Percentiles rank a stretch among this genome's conserved stretches.
These are phyloP conservation scores for Polyplosphaeria fusca DNA, from an alignment of 495 filamentous ascomycete species.

Conservation along the genomic window DNA sequence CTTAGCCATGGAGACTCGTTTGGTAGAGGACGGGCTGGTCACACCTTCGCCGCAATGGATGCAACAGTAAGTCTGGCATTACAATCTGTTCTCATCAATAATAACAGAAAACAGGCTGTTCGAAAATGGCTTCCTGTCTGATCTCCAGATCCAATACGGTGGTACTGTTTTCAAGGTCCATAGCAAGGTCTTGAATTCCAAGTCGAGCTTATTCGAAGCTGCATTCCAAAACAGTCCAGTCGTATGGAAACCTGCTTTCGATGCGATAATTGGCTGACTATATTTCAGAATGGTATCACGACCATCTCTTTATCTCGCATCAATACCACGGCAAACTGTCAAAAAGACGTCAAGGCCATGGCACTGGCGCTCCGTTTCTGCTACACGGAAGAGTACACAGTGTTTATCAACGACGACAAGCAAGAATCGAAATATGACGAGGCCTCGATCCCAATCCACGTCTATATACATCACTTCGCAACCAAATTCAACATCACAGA, in stretches of 20 bases:
- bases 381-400: not conserved
- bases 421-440: not conserved
- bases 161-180: too few species aligned
- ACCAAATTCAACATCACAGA: not conserved
- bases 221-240: not conserved
- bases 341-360: not conserved
- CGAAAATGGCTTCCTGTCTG: too few species aligned
- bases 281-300: not conserved
- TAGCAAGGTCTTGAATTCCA: too few species aligned
- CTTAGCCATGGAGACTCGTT: too few species aligned
- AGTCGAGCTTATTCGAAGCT: not conserved
- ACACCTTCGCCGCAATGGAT: too few species aligned
- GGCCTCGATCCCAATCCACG: not conserved
- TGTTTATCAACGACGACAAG: not conserved
- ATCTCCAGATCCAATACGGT: too few species aligned
- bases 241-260: not conserved
- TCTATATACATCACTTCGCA: not conserved
- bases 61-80: too few species aligned
- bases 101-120: too few species aligned
- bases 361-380: not conserved
- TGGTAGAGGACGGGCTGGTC: too few species aligned
- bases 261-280: too few species aligned
- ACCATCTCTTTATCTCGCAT: not conserved
- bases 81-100: too few species aligned
- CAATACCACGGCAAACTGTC: not conserved